Evolutionary conservation across 345 rosid species (phyloP).

Genomic region (Xanthoceras sorbifolium): DNA sequence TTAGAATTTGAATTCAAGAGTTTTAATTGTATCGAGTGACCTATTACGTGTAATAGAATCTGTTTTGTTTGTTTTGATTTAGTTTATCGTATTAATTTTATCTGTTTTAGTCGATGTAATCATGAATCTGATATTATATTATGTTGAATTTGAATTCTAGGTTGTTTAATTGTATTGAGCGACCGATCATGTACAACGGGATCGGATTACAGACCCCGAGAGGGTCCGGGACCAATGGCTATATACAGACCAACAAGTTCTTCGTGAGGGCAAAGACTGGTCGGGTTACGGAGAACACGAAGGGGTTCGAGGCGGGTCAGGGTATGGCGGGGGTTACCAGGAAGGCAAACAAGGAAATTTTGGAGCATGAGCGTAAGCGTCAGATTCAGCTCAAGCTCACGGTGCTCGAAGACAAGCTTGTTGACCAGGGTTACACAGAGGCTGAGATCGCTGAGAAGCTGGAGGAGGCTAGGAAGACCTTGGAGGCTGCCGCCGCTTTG

Average conservation of each 20-base stretch:
- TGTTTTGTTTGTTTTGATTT: not conserved
- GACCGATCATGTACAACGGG: conserved; percentile 78
- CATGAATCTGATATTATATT: not conserved
- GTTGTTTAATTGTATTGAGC: not conserved
- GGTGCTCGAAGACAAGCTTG: conserved; percentile 75
- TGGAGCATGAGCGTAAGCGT: conserved; percentile 91
- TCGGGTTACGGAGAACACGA: conserved; percentile 54
- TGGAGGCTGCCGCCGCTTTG: conserved; percentile 60
- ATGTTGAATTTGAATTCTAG: not conserved
- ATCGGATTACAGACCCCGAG: conserved; percentile 90
- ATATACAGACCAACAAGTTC: conserved; percentile 84
- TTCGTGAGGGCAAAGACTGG: conserved; percentile 75
- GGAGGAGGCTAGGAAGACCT: conserved; percentile 63
- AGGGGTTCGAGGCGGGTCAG: conserved; percentile 73
- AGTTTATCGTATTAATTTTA: too few relatives aligned
- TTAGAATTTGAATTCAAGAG: not conserved
- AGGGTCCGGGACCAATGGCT: conserved; percentile 98
- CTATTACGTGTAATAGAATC: conserved; percentile 80
- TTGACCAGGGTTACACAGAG: conserved; percentile 79
- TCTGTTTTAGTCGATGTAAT: too few relatives aligned
- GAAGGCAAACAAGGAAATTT: conserved; percentile 81
- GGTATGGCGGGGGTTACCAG: conserved; percentile 84
- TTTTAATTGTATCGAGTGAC: not conserved
- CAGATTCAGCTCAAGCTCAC: conserved; percentile 89
- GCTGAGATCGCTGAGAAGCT: conserved; percentile 82